These are phyloP conservation scores for Mycena galopus DNA, from an alignment of 768 basidiomycete genomes.

Conservation along the genomic window DNA sequence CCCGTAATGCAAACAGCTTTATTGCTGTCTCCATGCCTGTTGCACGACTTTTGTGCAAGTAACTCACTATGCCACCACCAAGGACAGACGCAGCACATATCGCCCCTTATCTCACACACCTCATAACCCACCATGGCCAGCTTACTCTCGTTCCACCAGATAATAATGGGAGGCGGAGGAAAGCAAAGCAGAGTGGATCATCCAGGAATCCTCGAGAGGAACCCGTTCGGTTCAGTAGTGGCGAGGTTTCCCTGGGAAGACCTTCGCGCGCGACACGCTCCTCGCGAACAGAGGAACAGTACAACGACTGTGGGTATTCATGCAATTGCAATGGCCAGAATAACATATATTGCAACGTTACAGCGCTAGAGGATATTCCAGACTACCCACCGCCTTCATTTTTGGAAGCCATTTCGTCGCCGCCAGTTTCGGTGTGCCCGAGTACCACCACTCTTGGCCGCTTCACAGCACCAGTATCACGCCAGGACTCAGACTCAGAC, in stretches of 20 bases:
- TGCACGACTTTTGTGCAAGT: conserved; percentile 25
- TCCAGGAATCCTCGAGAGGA: conserved; percentile 57
- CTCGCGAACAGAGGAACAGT: conserved; percentile 20
- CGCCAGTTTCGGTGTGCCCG: conserved; percentile 54
- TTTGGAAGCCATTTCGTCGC: conserved; percentile 72
- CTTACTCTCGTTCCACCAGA: conserved; percentile 64
- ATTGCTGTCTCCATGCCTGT: conserved; percentile 27
- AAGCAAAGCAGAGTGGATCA: conserved; percentile 57
- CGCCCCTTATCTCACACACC: conserved; percentile 72
- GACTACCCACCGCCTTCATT: conserved; percentile 85
- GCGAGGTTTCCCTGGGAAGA: conserved; percentile 42
- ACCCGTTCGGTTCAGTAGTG: conserved; percentile 59
- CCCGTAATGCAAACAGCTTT: not conserved
- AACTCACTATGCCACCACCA: conserved; percentile 54
- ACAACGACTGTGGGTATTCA: conserved; percentile 23
- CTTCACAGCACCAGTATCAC: conserved; percentile 16
- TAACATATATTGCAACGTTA: conserved; percentile 42
- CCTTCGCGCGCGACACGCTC: conserved; percentile 3
- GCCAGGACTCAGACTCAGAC: conserved; percentile 41
- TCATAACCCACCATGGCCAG: conserved; percentile 66
- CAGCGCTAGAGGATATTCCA: conserved; percentile 50
- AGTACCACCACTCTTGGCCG: conserved; percentile 55
- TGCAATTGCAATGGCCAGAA: conserved; percentile 8
- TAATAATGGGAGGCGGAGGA: conserved; percentile 61
- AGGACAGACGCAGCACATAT: conserved; percentile 64